A percentile compares a stretch with the other conserved stretches of the same genome.
Conservation (phyloP, 345 rosid genomes). For the Orychophragmus violaceus region DNA sequence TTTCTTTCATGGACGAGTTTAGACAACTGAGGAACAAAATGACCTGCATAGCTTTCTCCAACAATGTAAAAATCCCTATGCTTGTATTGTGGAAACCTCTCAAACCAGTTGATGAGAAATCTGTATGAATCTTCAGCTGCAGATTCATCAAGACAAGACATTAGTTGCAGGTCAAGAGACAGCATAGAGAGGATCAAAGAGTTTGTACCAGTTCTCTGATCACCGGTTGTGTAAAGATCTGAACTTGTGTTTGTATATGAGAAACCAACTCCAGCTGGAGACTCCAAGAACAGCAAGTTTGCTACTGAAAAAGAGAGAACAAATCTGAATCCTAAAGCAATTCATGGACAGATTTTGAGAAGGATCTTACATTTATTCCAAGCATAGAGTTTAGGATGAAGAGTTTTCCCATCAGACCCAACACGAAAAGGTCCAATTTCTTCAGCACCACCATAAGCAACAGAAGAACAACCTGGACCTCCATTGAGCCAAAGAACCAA, state of each 20-base stretch:
- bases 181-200: neutral
- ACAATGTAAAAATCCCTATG: slow-evolving; percentile 84
- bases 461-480: slow-evolving; percentile 95
- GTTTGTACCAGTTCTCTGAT: slow-evolving; percentile 69
- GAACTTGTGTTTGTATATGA: slow-evolving; percentile 75
- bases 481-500: slow-evolving; percentile 91
- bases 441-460: slow-evolving; percentile 91
- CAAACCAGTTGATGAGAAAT: slow-evolving; percentile 81
- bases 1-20: slow-evolving; percentile 65
- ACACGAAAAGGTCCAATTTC: slow-evolving; percentile 90
- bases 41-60: slow-evolving; percentile 99
- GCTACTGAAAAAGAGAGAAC: slow-evolving; percentile 51
- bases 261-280: slow-evolving; percentile 98
- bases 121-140: slow-evolving; percentile 81
- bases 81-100: slow-evolving; percentile 93
- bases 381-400: slow-evolving; percentile 60
- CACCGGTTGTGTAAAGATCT: slow-evolving; percentile 83
- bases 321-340: slow-evolving; percentile 3
- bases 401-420: slow-evolving; percentile 67
- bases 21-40: slow-evolving; percentile 95
- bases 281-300: slow-evolving; percentile 83
- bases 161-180: neutral
- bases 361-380: slow-evolving; percentile 68
- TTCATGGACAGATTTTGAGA: neutral
- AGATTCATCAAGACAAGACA: slow-evolving; percentile 17